Base-by-base conservation (phyloP, 1,139 yeast genomes). In the Pichia sp. region DNA sequence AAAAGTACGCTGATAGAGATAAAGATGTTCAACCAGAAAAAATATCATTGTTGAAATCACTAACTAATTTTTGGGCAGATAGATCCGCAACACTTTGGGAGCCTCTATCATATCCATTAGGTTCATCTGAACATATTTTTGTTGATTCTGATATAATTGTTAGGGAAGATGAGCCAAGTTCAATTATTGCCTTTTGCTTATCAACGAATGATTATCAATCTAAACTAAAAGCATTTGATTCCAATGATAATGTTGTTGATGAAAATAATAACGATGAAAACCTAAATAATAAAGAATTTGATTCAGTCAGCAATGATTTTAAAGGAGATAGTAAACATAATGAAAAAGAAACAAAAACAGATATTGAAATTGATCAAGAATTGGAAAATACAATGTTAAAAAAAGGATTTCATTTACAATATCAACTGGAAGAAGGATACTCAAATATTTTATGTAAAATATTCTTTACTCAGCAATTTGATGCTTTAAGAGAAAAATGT, bases 11-110 rank as follows among this genome's bases (percentile, higher is more conserved):
- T 4, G 25, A 38, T 5, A 45, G 34, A 25, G 38, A 47, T 14
- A 47, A 47, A 45, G 54, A 52, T 14, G 54, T 58, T 11, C 72
- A 48, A 38, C 50, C 67, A 70, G 97, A 89, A 62, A 80, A 81
- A 60, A 80, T 83, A 36, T 84, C 96, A 0, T 68, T 95, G 36
- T 78, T 95, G 70, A 89, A 88, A 62, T 83, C 96, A 0, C 72
- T 95, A 53, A 81, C 96, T 0, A 89, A 84, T 62, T 91, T 93
- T 69, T 93, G 99, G 99, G 98, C 97, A 0, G 99, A 95, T 69
- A 72, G 99, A 61, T 87, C 98, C 1, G 93, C 98, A 0, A 87
- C 96, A 3, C 77, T 95, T 27, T 95, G 99, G 99, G 90, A 87
- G 59, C 96, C 97, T 0, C 71, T 95, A 42, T 85, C 81, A 25